Conservation (phyloP, 83 land plant genomes). For the Picea abies region DNA sequence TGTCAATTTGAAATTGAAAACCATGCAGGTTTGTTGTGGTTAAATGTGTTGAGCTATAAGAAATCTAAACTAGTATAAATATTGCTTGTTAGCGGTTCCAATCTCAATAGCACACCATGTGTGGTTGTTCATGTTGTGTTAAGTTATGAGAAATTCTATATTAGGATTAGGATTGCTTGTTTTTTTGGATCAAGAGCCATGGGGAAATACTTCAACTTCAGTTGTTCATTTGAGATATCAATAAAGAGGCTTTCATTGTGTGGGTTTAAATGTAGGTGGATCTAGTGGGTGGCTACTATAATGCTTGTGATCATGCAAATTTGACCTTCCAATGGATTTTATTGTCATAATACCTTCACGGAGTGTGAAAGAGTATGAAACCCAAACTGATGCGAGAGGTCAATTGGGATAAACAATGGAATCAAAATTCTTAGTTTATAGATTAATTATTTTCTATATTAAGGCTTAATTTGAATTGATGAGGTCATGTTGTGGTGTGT, state of each 20-base stretch:
- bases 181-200: not conserved
- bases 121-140: not conserved
- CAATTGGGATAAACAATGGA: constrained; percentile 38
- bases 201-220: too few species aligned
- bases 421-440: constrained; percentile 11
- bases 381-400: constrained; percentile 31
- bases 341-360: constrained; percentile 27
- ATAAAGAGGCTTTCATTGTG: too few species aligned
- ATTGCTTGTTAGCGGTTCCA: not conserved
- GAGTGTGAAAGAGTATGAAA: constrained; percentile 52
- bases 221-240: too few species aligned
- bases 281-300: too few species aligned
- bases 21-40: not conserved
- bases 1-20: not conserved
- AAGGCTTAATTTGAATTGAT: too few species aligned
- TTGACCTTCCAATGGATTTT: too few species aligned
- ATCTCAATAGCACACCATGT: not conserved
- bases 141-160: not conserved
- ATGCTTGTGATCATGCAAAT: too few species aligned
- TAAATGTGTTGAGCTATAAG: not conserved
- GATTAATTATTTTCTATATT: too few species aligned
- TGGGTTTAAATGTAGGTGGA: too few species aligned
- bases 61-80: not conserved
- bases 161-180: not conserved
- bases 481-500: constrained; percentile 21